These are phyloP conservation scores for Metschnikowia colocasiae DNA, from an alignment of 805 yeast species.

Conservation along the genomic window DNA sequence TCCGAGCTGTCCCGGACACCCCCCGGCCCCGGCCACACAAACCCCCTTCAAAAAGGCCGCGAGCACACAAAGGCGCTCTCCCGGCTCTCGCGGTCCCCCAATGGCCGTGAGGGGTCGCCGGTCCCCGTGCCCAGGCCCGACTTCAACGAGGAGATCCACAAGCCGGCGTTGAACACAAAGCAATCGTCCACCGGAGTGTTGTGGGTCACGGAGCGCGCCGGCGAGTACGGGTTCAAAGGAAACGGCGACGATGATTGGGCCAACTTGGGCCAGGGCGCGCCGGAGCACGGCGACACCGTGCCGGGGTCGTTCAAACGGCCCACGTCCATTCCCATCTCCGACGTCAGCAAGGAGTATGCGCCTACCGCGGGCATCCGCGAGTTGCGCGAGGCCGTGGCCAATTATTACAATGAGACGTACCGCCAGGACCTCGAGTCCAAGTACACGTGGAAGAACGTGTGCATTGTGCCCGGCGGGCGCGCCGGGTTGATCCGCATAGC, in stretches of 20 bases:
- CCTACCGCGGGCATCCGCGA: conserved; percentile 57
- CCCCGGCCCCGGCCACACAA: conserved; percentile 10
- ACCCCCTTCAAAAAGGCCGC: conserved; percentile 11
- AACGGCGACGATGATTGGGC: conserved; percentile 47
- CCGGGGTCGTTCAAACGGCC: conserved; percentile 59
- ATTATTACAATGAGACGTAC: conserved; percentile 52
- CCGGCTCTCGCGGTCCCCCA: conserved; percentile 29
- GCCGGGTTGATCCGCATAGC: conserved; percentile 63
- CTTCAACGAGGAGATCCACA: conserved; percentile 41
- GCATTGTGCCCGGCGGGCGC: conserved; percentile 63
- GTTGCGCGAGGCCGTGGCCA: conserved; percentile 55
- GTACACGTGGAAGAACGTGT: conserved; percentile 58
- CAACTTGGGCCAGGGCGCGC: conserved; percentile 63
- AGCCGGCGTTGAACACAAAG: conserved; percentile 56
- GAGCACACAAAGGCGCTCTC: conserved; percentile 24
- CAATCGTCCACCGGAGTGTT: conserved; percentile 62
- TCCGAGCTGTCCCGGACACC: conserved; percentile 27
- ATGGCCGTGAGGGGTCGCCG: conserved; percentile 43
- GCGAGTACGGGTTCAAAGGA: conserved; percentile 49
- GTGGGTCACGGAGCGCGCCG: conserved; percentile 62
- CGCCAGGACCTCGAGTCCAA: conserved; percentile 47
- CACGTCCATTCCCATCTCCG: conserved; percentile 42
- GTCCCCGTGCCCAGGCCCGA: conserved; percentile 49
- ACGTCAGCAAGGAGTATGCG: conserved; percentile 52
- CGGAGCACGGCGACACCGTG: conserved; percentile 56